Evolutionary conservation across 2,329 filamentous ascomycete genomes (phyloP).

Genomic region (Emergomyces africanus): DNA sequence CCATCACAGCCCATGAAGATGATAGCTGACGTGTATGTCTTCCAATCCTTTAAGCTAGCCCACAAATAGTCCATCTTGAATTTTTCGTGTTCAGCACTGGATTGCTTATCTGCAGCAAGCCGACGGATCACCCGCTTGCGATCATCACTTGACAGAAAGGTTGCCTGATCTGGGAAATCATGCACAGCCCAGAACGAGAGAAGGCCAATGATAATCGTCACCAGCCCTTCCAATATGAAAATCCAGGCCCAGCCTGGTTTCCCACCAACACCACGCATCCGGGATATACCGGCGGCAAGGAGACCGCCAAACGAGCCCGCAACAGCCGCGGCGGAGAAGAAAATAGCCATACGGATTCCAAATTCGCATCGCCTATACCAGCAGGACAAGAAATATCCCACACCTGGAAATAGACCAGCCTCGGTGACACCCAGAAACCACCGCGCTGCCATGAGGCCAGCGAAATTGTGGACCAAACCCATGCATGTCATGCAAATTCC

Average conservation of each 20-base stretch:
- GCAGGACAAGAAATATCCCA: slow-evolving; percentile 14
- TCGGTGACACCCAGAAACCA: slow-evolving; percentile 30
- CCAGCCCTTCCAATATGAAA: slow-evolving; percentile 53
- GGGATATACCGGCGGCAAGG: slow-evolving; percentile 67
- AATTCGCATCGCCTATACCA: slow-evolving; percentile 71
- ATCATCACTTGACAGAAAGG: slow-evolving; percentile 57
- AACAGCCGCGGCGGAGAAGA: slow-evolving; percentile 66
- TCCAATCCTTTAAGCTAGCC: slow-evolving; percentile 66
- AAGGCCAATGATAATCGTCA: slow-evolving; percentile 24
- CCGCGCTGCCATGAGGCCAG: slow-evolving; percentile 36
- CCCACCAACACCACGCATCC: slow-evolving; percentile 58
- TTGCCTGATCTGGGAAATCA: slow-evolving; percentile 67
- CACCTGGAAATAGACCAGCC: slow-evolving; percentile 18
- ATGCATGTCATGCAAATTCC: slow-evolving; percentile 34
- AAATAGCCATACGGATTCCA: slow-evolving; percentile 58
- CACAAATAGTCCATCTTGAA: slow-evolving; percentile 63
- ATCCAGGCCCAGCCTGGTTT: slow-evolving; percentile 64
- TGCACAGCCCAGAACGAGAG: slow-evolving; percentile 65
- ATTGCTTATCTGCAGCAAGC: slow-evolving; percentile 57
- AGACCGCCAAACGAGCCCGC: slow-evolving; percentile 74
- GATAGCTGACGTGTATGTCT: slow-evolving; percentile 62
- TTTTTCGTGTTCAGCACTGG: slow-evolving; percentile 59
- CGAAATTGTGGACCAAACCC: slow-evolving; percentile 35
- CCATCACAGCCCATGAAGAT: slow-evolving; percentile 64
- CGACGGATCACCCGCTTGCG: slow-evolving; percentile 59